Evolutionary conservation across 257 asterid species (phyloP).

Genomic region (Salvia splendens): DNA sequence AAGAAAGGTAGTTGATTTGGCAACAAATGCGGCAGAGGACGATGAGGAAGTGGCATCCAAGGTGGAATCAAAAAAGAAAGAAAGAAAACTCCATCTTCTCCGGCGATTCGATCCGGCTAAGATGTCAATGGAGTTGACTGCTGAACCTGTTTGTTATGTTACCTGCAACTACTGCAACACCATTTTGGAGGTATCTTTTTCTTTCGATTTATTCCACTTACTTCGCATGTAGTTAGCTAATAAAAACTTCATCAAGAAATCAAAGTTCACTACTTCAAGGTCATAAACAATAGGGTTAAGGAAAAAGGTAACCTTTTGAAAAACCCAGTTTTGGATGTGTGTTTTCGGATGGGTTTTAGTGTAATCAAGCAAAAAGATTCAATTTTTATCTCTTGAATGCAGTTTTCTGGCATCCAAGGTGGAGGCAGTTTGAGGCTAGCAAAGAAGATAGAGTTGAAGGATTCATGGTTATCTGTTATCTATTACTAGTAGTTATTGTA

Average conservation of each 20-base stretch:
- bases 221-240: conserved; percentile 31
- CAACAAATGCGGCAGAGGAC: too few species aligned
- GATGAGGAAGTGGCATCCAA: too few species aligned
- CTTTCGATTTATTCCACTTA: neutral
- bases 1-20: too few species aligned
- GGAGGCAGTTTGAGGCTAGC: too few species aligned
- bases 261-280: conserved; percentile 15
- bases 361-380: neutral
- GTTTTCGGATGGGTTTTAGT: neutral
- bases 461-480: too few species aligned
- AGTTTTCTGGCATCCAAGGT: too few species aligned
- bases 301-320: neutral
- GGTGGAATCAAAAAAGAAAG: neutral
- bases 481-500: too few species aligned
- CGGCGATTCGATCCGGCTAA: conserved; percentile 40
- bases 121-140: conserved; percentile 64
- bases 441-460: too few species aligned
- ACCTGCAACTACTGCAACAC: conserved; percentile 96
- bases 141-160: conserved; percentile 86
- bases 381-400: neutral
- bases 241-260: conserved; percentile 13
- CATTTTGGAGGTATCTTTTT: conserved; percentile 70
- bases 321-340: neutral
- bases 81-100: neutral
- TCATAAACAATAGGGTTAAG: conserved; percentile 5